Conservation (phyloP, 164 flowering plant species). For the Vitis rotundifolia region DNA sequence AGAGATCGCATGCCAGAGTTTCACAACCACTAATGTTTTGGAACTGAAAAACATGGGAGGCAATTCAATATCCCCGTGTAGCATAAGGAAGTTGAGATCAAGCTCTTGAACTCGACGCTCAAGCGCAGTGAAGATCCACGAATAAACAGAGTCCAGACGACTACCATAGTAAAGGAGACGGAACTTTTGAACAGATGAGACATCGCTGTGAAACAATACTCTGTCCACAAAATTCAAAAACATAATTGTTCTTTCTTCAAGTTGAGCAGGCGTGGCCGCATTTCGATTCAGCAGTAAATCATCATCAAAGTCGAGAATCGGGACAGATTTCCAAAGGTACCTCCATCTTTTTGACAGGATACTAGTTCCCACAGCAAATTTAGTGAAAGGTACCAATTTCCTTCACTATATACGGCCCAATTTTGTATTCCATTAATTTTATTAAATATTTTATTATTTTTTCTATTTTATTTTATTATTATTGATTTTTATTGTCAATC, state of each 20-base stretch:
- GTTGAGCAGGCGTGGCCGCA: not conserved
- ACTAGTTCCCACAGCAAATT: not conserved
- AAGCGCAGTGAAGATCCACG: no score
- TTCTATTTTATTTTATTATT: no score
- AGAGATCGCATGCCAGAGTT: not conserved
- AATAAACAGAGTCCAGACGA: not conserved
- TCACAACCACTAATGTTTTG: not conserved
- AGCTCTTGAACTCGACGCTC: not conserved
- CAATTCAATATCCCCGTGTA: not conserved
- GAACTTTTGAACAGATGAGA: not conserved
- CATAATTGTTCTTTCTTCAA: not conserved
- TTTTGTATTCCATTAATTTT: no score
- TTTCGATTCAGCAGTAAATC: not conserved
- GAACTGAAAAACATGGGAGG: not conserved
- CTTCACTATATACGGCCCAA: no score
- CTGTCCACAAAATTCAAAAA: not conserved
- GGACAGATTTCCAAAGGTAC: not conserved
- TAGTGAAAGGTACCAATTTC: not conserved
- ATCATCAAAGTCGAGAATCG: not conserved
- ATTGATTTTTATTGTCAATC: no score
- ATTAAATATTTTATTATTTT: no score
- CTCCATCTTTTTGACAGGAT: not conserved
- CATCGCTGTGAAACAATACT: not conserved
- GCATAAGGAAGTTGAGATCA: not conserved
- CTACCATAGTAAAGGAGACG: not conserved